Conservation (phyloP, 257 asterid species). For the Plantago ovata region DNA sequence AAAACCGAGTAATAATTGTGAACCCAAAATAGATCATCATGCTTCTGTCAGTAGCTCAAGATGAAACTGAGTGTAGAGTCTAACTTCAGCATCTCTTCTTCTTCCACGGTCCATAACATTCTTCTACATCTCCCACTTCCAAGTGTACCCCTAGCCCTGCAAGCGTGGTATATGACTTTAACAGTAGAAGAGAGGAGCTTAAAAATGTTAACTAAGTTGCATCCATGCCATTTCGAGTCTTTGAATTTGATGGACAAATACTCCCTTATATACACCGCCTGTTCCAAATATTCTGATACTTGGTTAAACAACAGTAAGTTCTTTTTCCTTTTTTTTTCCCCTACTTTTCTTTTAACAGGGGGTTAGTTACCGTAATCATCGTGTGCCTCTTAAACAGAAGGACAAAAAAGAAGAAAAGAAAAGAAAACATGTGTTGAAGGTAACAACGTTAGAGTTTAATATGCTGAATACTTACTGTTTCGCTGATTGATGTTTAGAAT, state of each 20-base stretch:
- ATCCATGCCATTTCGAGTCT: too few species aligned
- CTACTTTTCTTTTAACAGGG: too few species aligned
- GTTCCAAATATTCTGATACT: too few species aligned
- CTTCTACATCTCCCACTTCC: conserved; percentile 40
- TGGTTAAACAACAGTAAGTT: too few species aligned
- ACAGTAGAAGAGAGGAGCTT: conserved; percentile 3
- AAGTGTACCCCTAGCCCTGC: conserved; percentile 33
- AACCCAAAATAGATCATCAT: not conserved
- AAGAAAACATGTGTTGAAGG: not conserved
- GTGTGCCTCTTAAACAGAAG: too few species aligned
- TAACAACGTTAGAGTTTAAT: not conserved
- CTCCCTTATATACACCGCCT: too few species aligned
- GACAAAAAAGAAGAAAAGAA: not conserved
- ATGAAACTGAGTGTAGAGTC: conserved; percentile 17
- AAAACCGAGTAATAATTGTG: too few species aligned
- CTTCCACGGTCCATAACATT: conserved; percentile 51
- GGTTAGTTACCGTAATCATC: too few species aligned
- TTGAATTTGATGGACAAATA: too few species aligned
- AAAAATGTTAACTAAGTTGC: conserved; percentile 6
- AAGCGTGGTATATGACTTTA: conserved; percentile 15
- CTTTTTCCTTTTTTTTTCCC: too few species aligned
- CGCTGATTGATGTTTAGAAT: conserved; percentile 19
- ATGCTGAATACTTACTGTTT: conserved; percentile 33
- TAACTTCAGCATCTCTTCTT: conserved; percentile 68
- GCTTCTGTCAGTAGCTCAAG: conserved; percentile 12